These are phyloP conservation scores for Boletus coccyginus DNA, from an alignment of 768 basidiomycete genomes.

Conservation along the genomic window DNA sequence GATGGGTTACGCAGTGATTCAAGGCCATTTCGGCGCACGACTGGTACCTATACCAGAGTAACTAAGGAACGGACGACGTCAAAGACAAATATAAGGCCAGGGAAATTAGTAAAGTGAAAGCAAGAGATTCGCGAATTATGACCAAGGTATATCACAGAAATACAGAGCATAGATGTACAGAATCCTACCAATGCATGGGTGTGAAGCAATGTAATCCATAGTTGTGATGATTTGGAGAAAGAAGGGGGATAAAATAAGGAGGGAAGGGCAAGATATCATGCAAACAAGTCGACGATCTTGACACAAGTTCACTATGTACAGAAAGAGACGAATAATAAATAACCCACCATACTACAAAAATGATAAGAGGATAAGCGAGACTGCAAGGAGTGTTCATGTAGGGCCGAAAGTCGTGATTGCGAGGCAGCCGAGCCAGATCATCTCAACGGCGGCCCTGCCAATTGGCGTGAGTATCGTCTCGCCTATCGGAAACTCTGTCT, in stretches of 20 bases:
- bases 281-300: background rate
- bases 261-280: background rate
- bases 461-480: conserved; percentile 44
- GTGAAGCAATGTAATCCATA: conserved; percentile 7
- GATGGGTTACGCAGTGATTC: conserved; percentile 9
- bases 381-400: conserved; percentile 5
- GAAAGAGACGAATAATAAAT: conserved; percentile 1
- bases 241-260: background rate
- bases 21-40: conserved; percentile 7
- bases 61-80: conserved; percentile 11
- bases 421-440: conserved; percentile 55
- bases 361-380: background rate
- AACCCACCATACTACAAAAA: conserved; percentile 14
- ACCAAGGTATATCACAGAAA: conserved; percentile 10
- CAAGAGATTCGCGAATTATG: conserved; percentile 9
- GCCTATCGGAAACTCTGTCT: conserved; percentile 40
- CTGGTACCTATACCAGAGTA: conserved; percentile 19
- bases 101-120: conserved; percentile 12
- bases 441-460: conserved; percentile 49
- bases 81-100: conserved; percentile 1
- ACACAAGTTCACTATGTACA: background rate
- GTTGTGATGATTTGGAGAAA: conserved; percentile 3
- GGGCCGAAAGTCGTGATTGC: conserved; percentile 44
- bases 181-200: conserved; percentile 24
- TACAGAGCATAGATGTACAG: conserved; percentile 16